Conservation (phyloP, 495 filamentous ascomycete species). For the Trichoderma virens region DNA sequence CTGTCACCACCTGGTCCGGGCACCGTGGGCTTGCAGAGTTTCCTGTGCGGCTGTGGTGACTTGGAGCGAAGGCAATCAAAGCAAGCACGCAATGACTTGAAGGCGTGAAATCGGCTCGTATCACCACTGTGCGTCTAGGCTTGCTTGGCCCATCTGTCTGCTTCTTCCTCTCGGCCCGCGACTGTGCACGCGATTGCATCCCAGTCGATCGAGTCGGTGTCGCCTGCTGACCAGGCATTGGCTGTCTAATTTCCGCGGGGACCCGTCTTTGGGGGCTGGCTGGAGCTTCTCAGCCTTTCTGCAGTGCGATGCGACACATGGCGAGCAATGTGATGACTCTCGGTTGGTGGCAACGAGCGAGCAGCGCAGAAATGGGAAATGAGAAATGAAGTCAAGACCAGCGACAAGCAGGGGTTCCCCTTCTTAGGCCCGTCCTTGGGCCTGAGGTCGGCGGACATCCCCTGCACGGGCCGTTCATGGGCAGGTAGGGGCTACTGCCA, state of each 20-base stretch:
- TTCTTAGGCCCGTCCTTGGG: background rate
- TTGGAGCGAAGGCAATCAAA: background rate
- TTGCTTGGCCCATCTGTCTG: background rate
- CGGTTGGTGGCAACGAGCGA: background rate
- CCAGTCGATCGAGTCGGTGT: background rate
- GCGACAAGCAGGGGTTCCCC: background rate
- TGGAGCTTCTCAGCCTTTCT: slow-evolving; percentile 1
- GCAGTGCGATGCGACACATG: background rate
- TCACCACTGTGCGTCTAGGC: background rate
- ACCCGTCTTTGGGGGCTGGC: background rate
- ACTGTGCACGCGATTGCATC: background rate
- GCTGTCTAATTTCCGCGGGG: slow-evolving; percentile 1
- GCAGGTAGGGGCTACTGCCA: background rate
- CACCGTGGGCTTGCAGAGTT: background rate
- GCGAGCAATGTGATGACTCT: background rate
- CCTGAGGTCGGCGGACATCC: background rate
- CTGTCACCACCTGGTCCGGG: background rate
- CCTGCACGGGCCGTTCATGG: background rate
- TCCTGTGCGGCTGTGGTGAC: background rate
- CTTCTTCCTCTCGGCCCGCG: background rate
- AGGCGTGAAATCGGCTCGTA: background rate
- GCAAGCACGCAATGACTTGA: background rate
- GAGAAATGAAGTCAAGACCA: background rate
- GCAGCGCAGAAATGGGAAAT: slow-evolving; percentile 1
- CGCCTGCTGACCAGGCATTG: background rate